Base-by-base conservation (phyloP, 805 yeast species). In the Ogataea nonfermentans region DNA sequence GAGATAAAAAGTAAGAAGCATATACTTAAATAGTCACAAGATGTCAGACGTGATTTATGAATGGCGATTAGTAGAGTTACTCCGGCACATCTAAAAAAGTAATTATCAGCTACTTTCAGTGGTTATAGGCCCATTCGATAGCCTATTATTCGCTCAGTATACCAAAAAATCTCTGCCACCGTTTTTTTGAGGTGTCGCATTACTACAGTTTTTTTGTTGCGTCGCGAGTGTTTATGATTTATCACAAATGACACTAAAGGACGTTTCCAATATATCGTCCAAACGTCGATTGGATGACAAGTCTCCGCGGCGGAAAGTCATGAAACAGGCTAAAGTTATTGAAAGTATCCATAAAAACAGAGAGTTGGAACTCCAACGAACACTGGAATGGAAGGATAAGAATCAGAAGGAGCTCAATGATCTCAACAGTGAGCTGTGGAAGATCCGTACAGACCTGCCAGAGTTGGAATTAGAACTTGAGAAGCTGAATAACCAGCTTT, bases 401-500 rank as follows among this genome's bases (percentile, higher is more conserved):
- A 42, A 36, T 9, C 52, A 46, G 24, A 35, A 36, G 10, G 56
- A 49, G 44, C 47, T 65, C 51, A 41, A 52, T 57, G 45, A 39
- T 10, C 33, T 55, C 29, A 56, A 47, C 36, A 44, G 45, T n/a
- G 53, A 52, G 33, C 45, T 54, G 2, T 59, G 56, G 59, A 43
- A 40, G 9, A 37, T 50, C n/a, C 50, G 56, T 35, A 54, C 59
- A 7, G 50, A 49, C 15, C 40, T 57, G 2, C 55, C 61, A 2
- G 60, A 51, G 26, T 15, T 55, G n/a, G 57, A 61, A 32, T 25
- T 58, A 25, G 51, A 51, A 20, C 37, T 53, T 6, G 61, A 58
- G 27, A 62, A 59, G 29, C 43, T 62, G 6, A 57, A 56, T n/a
- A 63, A 57, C 16, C 43, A 45, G 26, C 35, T 49, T 4, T 16